Evolutionary conservation across 192 early-diverging fungal species (phyloP).

Genomic region (Dissophora ornata): DNA sequence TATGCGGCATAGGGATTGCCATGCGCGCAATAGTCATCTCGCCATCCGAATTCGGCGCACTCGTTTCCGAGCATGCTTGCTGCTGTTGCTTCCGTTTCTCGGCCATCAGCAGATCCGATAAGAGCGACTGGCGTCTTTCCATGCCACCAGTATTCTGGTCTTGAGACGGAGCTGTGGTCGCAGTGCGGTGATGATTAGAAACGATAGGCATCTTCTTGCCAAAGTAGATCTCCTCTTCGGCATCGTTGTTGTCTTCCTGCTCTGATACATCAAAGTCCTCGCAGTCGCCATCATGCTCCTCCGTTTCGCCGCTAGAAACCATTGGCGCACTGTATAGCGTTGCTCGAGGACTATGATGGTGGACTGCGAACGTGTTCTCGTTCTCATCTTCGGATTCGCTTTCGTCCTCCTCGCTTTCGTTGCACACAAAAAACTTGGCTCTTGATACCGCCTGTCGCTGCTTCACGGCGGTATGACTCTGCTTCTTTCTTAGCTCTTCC

Average conservation of each 20-base stretch:
- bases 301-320: not conserved
- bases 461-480: not conserved
- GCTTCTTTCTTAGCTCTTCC: not conserved
- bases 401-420: constrained; percentile 7
- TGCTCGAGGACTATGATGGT: not conserved
- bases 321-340: not conserved
- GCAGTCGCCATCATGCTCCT: constrained; percentile 12
- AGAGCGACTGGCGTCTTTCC: constrained; percentile 21
- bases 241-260: constrained; percentile 1
- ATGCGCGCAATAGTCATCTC: not conserved
- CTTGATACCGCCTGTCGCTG: not conserved
- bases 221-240: not conserved
- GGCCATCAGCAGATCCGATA: constrained; percentile 26
- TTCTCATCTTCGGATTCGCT: not conserved
- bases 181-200: not conserved
- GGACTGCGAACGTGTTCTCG: not conserved
- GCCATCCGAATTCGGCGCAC: constrained; percentile 13
- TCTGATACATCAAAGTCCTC: constrained; percentile 16
- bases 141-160: not conserved
- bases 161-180: not conserved
- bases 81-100: constrained; percentile 12
- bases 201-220: not conserved
- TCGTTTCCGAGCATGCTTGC: not conserved
- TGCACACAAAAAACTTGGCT: constrained; percentile 31
- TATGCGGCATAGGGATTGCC: not conserved